Conservation (phyloP, 768 basidiomycete genomes). For the Tylopilus felleus region DNA sequence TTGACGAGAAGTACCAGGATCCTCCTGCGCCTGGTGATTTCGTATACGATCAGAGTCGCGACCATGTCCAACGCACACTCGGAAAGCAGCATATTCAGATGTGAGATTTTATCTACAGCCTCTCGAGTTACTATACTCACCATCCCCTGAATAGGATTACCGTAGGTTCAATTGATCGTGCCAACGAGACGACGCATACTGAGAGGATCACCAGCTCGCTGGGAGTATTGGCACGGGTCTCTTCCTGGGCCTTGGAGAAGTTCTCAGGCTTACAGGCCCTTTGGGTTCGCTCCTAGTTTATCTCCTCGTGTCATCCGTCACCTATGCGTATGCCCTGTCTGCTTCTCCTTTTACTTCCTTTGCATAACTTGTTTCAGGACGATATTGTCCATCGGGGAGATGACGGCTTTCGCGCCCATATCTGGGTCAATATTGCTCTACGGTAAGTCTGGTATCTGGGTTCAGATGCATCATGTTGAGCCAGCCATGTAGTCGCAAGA, state of each 20-base stretch:
- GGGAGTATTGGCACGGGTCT: constrained; percentile 31
- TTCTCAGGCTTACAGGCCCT: constrained; percentile 27
- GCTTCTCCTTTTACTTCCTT: background rate
- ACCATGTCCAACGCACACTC: constrained; percentile 19
- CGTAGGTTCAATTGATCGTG: constrained; percentile 8
- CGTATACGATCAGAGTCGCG: constrained; percentile 11
- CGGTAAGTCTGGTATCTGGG: constrained; percentile 10
- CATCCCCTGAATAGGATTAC: constrained; percentile 14
- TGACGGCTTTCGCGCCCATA: constrained; percentile 28
- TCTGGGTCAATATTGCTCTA: constrained; percentile 29
- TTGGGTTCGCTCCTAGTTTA: constrained; percentile 30
- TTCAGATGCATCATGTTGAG: background rate
- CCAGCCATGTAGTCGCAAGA: constrained; percentile 22
- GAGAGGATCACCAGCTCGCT: constrained; percentile 19
- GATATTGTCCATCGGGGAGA: constrained; percentile 26
- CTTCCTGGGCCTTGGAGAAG: constrained; percentile 29
- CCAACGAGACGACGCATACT: background rate
- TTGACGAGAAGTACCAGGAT: no score
- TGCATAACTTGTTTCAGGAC: background rate
- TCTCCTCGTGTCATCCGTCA: constrained; percentile 25
- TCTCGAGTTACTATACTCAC: background rate
- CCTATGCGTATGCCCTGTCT: constrained; percentile 22
- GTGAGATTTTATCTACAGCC: constrained; percentile 1
- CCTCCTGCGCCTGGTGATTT: background rate
- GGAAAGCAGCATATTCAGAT: constrained; percentile 22